Percentiles rank a stretch among this genome's conserved stretches.
Conservation (phyloP, 2,329 filamentous ascomycete species). For the Pestalotiopsis sp. region DNA sequence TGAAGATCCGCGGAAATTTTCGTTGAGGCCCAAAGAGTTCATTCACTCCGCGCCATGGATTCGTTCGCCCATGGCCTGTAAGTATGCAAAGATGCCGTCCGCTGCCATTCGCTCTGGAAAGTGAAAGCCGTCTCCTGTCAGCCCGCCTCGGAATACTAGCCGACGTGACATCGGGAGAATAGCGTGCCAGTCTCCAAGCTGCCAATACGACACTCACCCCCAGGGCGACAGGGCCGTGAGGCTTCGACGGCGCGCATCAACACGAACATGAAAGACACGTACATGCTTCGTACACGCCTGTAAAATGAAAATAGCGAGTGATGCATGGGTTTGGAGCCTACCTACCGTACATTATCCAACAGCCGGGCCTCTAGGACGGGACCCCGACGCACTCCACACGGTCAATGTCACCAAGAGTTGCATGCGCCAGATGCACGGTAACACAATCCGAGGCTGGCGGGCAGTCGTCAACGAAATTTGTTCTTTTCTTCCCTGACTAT, state of each 20-base stretch:
- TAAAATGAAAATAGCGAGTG: neutral
- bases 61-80: neutral
- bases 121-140: neutral
- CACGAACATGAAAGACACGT: neutral
- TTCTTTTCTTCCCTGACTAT: neutral
- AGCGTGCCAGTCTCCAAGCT: neutral
- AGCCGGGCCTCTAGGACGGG: neutral
- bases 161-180: slow-evolving; percentile 6
- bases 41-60: neutral
- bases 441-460: neutral
- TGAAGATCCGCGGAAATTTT: neutral
- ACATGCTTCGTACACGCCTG: neutral
- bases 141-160: slow-evolving; percentile 6
- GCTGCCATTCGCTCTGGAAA: neutral
- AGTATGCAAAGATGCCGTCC: slow-evolving; percentile 1
- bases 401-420: neutral
- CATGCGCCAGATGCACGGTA: neutral
- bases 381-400: neutral
- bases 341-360: neutral
- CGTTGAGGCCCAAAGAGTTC: slow-evolving; percentile 2
- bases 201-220: neutral
- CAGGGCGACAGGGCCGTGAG: neutral
- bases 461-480: neutral
- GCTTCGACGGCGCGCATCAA: neutral
- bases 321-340: neutral